phyloP scores from a whole-genome alignment of 805 yeast species.

The Barnettozyma siamensis region DNA sequence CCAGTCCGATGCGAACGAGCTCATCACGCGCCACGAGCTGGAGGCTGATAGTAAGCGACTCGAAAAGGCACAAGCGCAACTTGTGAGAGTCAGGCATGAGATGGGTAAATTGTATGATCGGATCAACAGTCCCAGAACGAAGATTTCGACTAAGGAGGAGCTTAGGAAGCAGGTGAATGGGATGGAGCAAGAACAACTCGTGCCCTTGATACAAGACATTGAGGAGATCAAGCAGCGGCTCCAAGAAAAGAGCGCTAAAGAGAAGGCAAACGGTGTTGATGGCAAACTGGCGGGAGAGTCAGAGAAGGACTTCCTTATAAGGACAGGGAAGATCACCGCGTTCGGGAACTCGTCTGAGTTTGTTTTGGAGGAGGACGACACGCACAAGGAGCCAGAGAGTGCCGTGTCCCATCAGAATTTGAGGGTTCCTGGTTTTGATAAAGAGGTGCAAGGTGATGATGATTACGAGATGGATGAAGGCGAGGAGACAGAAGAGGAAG shows the following conservation, averaged over 20 bases:
- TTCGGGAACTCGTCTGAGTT: slow-evolving; percentile 71
- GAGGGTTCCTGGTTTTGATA: slow-evolving; percentile 19
- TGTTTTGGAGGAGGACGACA: slow-evolving; percentile 30
- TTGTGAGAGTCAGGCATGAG: slow-evolving; percentile 38
- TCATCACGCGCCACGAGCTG: slow-evolving; percentile 53
- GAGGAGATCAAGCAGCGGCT: slow-evolving; percentile 53
- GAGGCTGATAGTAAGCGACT: slow-evolving; percentile 74
- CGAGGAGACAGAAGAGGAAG: slow-evolving; percentile 13
- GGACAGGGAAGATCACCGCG: slow-evolving; percentile 93
- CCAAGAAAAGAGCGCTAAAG: slow-evolving; percentile 20
- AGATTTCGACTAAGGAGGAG: slow-evolving; percentile 58
- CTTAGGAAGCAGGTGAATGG: slow-evolving; percentile 48
- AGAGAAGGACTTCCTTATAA: slow-evolving; percentile 69
- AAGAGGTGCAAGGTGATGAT: slow-evolving; percentile 9
- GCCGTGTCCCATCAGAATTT: slow-evolving; percentile 19
- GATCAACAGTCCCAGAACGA: slow-evolving; percentile 45
- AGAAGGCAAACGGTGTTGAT: slow-evolving; percentile 8
- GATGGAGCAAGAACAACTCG: slow-evolving; percentile 45
- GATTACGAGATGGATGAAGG: slow-evolving; percentile 4
- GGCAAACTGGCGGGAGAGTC: slow-evolving; percentile 60
- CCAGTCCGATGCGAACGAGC: slow-evolving; percentile 61
- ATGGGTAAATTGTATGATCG: slow-evolving; percentile 42
- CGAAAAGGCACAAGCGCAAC: slow-evolving; percentile 53
- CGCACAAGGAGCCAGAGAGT: slow-evolving; percentile 10
- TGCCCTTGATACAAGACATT: slow-evolving; percentile 53